phyloP scores from a whole-genome alignment of 78 protist genomes.

The Cavenderia fasciculata region DNA sequence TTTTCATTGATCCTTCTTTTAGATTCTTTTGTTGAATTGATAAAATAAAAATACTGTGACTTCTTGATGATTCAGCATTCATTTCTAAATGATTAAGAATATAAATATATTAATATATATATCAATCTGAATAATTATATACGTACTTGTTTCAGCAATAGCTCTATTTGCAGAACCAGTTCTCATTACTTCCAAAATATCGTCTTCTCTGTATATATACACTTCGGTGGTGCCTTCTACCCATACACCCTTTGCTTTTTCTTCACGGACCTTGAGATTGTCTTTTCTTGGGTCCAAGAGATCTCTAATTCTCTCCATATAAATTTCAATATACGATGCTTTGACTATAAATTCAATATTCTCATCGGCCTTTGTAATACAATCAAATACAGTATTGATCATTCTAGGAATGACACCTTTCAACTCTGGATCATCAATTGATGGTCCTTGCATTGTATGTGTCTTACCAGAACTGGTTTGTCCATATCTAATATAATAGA shows the following conservation, averaged over 20 bases:
- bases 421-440: constrained; percentile 53
- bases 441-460: constrained; percentile 90
- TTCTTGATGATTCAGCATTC: constrained; percentile 85
- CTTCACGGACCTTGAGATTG: constrained; percentile 78
- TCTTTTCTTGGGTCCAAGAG: constrained; percentile 74
- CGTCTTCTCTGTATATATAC: constrained; percentile 61
- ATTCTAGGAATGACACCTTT: constrained; percentile 91
- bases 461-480: constrained; percentile 88
- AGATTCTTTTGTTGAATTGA: constrained; percentile 72
- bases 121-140: background rate
- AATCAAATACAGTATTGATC: constrained; percentile 82
- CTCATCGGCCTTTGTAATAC: constrained; percentile 43
- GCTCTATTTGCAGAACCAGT: constrained; percentile 80
- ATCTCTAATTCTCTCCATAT: constrained; percentile 93
- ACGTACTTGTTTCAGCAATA: constrained; percentile 80
- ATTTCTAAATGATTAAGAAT: constrained; percentile 52
- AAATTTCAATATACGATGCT: constrained; percentile 89
- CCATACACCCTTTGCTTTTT: constrained; percentile 83
- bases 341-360: constrained; percentile 79
- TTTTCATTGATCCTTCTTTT: constrained; percentile 35
- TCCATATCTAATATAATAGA: constrained; percentile 45
- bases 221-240: constrained; percentile 65
- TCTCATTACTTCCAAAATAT: constrained; percentile 69
- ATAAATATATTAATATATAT: background rate
- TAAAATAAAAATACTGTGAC: constrained; percentile 87